Evolutionary conservation across 768 basidiomycete species (phyloP), one percentile per base, ranked within the genome.

Genomic region (Suillus subalutaceus): DNA sequence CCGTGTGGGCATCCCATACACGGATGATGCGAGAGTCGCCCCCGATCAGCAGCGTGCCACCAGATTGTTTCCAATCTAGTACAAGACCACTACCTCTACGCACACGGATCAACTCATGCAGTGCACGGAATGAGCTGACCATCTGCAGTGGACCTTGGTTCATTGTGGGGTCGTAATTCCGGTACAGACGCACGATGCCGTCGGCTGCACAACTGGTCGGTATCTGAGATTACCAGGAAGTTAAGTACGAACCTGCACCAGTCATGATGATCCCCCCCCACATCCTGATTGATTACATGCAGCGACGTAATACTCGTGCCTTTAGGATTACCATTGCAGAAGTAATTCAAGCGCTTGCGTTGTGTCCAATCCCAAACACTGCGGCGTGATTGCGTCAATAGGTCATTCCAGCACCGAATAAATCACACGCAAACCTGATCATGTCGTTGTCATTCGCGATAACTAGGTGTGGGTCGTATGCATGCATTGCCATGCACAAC

Each of bases 321-420:
- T 64, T 80, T 82, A 1, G 90, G 86, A 74, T 96, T 96, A 57
- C 93, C 94, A 71, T 99, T 98, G 72, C 87, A 90, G 80, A 98
- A 99, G 64, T 88, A 85, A 67, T 89, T 90, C 64, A 99, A 73
- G 35, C 89, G 87, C 70, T 87, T 89, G 62, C 89, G 87, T 61
- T 86, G 86, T 60, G 92, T 88, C 97, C 97, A 99, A 72, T 99
- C 96, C 89, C 93, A 98, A 16, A 99, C 90, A 68, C 96, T 98
- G 66, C 2, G 13, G 16, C 13, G 56, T 4, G 26, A 32, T 72
- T 46, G 69, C 62, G 43, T 46, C 64, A 32, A 53, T 1, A 4
- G 3, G 44, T 20, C 46, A 65, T 44, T 37, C 23, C 53, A 6
- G 46, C 26, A 56, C 12, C 20, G 20, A 48, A 12, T 37, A 63